Evolutionary conservation across 2,329 filamentous ascomycete genomes (phyloP).

Genomic region (Exophiala spinifera): DNA sequence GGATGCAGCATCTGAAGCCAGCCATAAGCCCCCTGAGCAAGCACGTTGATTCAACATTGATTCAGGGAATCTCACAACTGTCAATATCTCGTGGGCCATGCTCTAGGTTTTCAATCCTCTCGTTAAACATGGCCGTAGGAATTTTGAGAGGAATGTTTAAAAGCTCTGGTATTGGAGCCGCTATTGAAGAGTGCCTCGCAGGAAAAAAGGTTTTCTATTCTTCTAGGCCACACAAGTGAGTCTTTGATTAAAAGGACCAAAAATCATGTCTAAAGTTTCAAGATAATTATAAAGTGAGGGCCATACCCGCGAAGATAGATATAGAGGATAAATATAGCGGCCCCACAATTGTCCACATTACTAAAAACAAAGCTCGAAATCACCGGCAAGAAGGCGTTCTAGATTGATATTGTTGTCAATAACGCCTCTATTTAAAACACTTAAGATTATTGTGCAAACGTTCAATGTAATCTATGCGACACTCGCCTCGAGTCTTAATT

Average conservation of each 20-base stretch:
- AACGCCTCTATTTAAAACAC: too few relatives aligned
- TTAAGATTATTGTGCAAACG: too few relatives aligned
- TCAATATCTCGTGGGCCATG: too few relatives aligned
- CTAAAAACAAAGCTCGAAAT: too few relatives aligned
- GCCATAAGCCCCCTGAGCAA: constrained; percentile 30
- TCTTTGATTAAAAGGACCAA: constrained; percentile 54
- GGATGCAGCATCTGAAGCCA: constrained; percentile 34
- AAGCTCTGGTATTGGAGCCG: constrained; percentile 74
- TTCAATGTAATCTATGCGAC: too few relatives aligned
- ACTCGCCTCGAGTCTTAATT: too few relatives aligned
- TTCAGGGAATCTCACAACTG: too few relatives aligned
- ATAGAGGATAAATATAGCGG: constrained; percentile 61
- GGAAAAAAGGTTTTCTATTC: constrained; percentile 62
- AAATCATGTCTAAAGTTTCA: constrained; percentile 42
- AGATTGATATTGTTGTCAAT: constrained; percentile 92
- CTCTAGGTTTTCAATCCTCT: too few relatives aligned
- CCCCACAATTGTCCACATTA: too few relatives aligned
- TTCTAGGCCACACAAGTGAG: constrained; percentile 68
- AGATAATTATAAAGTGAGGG: constrained; percentile 57
- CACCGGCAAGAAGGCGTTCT: constrained; percentile 48
- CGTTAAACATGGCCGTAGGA: constrained; percentile 36
- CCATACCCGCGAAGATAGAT: constrained; percentile 63
- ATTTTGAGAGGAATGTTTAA: too few relatives aligned
- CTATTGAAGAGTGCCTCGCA: constrained; percentile 65
- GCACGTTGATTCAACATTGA: too few relatives aligned